A percentile compares a stretch with the other conserved stretches of the same genome.
Evolutionary conservation across 2,329 filamentous ascomycete species (phyloP).

Genomic region (Ramularia endophylla): DNA sequence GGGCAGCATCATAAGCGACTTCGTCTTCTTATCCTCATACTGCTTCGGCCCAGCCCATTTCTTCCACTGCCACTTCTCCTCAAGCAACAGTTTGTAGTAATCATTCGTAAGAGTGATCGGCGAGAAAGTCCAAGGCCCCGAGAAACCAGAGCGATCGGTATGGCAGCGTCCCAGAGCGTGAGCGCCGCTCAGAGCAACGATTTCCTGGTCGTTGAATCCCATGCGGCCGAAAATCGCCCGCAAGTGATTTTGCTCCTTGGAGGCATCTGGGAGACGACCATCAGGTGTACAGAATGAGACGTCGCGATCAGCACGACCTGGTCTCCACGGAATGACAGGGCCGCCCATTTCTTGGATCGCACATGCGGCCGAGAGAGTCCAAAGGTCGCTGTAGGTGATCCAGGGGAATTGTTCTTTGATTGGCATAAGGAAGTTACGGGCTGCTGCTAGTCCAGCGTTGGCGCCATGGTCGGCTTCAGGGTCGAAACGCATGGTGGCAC

Average conservation of each 20-base stretch:
- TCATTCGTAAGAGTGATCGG: conserved; percentile 92
- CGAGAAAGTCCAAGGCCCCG: conserved; percentile 88
- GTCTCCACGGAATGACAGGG: conserved; percentile 78
- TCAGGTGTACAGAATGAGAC: conserved; percentile 84
- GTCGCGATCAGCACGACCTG: conserved; percentile 77
- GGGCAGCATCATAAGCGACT: conserved; percentile 95
- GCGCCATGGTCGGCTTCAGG: conserved; percentile 87
- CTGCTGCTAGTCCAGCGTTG: conserved; percentile 81
- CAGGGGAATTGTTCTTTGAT: conserved; percentile 87
- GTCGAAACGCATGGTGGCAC: conserved; percentile 92
- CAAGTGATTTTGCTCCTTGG: conserved; percentile 73
- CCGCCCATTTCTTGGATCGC: conserved; percentile 96
- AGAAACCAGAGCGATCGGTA: conserved; percentile 77
- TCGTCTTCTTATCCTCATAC: conserved; percentile 81
- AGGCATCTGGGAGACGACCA: conserved; percentile 78
- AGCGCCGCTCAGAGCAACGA: conserved; percentile 80
- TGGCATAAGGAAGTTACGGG: conserved; percentile 88
- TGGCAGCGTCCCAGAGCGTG: conserved; percentile 90
- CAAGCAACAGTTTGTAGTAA: conserved; percentile 79
- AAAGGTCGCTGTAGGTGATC: conserved; percentile 95
- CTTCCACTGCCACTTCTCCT: conserved; percentile 88
- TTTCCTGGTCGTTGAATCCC: conserved; percentile 97
- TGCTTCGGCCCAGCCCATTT: conserved; percentile 92
- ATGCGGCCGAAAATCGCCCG: conserved; percentile 92
- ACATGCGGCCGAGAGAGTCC: conserved; percentile 80